A percentile compares a stretch with the other conserved stretches of the same genome.
Evolutionary conservation across 257 asterid species (phyloP).

Genomic region (Striga asiatica): DNA sequence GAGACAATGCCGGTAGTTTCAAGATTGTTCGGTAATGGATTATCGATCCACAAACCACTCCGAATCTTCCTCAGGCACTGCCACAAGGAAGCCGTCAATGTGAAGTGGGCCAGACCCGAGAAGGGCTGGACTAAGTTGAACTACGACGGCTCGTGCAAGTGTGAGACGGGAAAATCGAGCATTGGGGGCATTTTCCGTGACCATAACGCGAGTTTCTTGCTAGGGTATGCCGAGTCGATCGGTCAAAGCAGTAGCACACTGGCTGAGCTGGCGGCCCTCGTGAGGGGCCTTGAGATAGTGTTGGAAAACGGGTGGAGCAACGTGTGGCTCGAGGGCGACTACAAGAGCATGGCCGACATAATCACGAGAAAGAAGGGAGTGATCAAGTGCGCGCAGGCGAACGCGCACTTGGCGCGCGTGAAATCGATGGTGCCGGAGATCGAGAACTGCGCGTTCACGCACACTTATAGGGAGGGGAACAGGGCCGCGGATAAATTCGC

Average conservation of each 20-base stretch:
- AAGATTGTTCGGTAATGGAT: slow-evolving; percentile 19
- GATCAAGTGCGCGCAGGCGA: slow-evolving; percentile 28
- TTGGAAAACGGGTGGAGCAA: slow-evolving; percentile 56
- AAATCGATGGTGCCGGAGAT: slow-evolving; percentile 40
- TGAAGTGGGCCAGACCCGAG: slow-evolving; percentile 51
- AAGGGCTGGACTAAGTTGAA: slow-evolving; percentile 63
- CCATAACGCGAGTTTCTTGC: slow-evolving; percentile 52
- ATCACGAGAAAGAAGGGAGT: slow-evolving; percentile 26
- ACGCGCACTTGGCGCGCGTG: slow-evolving; percentile 29
- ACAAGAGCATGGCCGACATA: slow-evolving; percentile 42
- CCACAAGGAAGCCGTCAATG: slow-evolving; percentile 35
- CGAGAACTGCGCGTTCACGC: slow-evolving; percentile 34
- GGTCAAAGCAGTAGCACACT: slow-evolving; percentile 47
- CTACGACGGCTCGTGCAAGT: slow-evolving; percentile 75
- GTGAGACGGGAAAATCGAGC: slow-evolving; percentile 51
- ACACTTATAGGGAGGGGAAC: slow-evolving; percentile 57
- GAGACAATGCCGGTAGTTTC: slow-evolving; percentile 21
- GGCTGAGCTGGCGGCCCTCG: slow-evolving; percentile 57
- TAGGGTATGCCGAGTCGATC: slow-evolving; percentile 61
- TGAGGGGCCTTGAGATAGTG: slow-evolving; percentile 56
- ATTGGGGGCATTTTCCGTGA: slow-evolving; percentile 63
- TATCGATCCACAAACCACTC: slow-evolving; percentile 19
- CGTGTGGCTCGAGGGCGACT: slow-evolving; percentile 74
- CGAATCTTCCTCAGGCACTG: slow-evolving; percentile 22
- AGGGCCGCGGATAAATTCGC: slow-evolving; percentile 74